Conservation (phyloP, 805 yeast species). For the Scheffersomyces amazonensis region DNA sequence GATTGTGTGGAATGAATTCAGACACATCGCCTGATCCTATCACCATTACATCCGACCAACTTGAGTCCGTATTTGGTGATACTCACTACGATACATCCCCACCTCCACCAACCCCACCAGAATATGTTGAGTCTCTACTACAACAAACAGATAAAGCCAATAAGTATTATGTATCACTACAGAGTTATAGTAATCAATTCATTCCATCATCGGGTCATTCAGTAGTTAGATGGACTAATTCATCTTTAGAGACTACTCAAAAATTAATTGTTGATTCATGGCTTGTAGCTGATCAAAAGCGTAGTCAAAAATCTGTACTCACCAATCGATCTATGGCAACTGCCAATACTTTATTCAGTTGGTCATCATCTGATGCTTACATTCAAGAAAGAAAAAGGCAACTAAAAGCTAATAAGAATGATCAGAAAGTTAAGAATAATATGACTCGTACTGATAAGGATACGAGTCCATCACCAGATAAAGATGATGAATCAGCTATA, state of each 20-base stretch:
- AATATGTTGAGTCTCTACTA: conserved; percentile 31
- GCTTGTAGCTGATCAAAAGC: conserved; percentile 14
- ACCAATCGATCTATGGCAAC: conserved; percentile 3
- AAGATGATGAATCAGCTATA: background rate
- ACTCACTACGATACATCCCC: background rate
- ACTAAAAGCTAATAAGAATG: background rate
- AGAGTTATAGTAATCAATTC: conserved; percentile 34
- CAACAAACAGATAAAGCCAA: conserved; percentile 27
- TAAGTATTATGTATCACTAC: conserved; percentile 29
- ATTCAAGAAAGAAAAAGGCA: conserved; percentile 25
- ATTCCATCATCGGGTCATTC: conserved; percentile 10
- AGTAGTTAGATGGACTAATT: conserved; percentile 30
- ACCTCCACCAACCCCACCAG: background rate
- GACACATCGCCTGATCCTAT: background rate
- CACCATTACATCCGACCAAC: background rate
- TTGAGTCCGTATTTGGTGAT: background rate
- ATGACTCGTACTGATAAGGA: background rate
- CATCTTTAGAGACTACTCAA: conserved; percentile 20
- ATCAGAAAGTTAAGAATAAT: background rate
- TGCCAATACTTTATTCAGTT: conserved; percentile 36
- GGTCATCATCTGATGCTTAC: conserved; percentile 43
- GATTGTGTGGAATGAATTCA: background rate
- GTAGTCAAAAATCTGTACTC: conserved; percentile 5
- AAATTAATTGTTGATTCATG: conserved; percentile 20
- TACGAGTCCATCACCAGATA: no score